Evolutionary conservation across 495 filamentous ascomycete genomes (phyloP), one percentile per base, ranked within the genome.

Genomic region (Aspergillus conjunctus): DNA sequence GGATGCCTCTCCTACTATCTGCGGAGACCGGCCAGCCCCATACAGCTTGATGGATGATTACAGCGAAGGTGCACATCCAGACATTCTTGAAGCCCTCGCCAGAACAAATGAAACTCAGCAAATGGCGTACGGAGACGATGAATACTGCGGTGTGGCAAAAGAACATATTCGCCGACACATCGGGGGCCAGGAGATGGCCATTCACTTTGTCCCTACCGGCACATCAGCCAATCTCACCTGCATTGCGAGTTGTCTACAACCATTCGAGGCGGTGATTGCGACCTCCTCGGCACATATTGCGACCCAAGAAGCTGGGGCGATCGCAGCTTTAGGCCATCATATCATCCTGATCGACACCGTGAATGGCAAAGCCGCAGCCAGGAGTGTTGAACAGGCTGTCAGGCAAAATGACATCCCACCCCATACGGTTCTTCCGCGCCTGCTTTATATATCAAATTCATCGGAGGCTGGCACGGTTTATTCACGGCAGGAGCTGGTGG

Each of bases 11-110:
- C 15, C 43, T 8, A 46, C n/a, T n/a, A n/a, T n/a, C n/a, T n/a
- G n/a, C n/a, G n/a, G n/a, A n/a, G n/a, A n/a, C n/a, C n/a, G n/a
- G n/a, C n/a, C n/a, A n/a, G n/a, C n/a, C n/a, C n/a, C 15, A 18
- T 46, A 46, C 43, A 46, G 43, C 17, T 46, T 46, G 14, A 46
- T 46, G 43, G 17, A 46, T 1, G 43, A 46, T 20, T 46, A 46
- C 14, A 46, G 43, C 43, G 43, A 46, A 18, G 43, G 15, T 2
- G 18, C 14, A 18, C 43, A 46, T 18, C 43, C 43, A 46, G 14
- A 20, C 12, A 46, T 46, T 17, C 12, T 46, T 8, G 9, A 46
- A 17, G 43, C 43, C 3, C 14, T 46, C 14, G 9, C 43, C 43
- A 18, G 9, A 18, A 46, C 43, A 1, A 46, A 46, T 17, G 4